A percentile compares a stretch with the other conserved stretches of the same genome.
Evolutionary conservation across 2,329 filamentous ascomycete genomes (phyloP).

Genomic region (Thelonectria discophora): DNA sequence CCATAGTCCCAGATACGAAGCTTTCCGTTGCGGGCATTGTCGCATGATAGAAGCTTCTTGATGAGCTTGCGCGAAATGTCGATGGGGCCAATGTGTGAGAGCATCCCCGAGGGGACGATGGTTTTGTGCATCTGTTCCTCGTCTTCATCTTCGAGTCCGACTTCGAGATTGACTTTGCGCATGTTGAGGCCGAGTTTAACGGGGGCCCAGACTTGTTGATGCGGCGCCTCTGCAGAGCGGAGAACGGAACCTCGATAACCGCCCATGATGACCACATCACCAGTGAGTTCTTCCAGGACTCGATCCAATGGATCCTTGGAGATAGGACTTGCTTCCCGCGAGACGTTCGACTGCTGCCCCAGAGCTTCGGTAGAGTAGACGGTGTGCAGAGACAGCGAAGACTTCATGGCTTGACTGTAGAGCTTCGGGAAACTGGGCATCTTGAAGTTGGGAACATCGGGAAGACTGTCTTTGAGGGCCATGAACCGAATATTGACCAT

Average conservation of each 20-base stretch:
- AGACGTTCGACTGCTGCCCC: constrained; percentile 37
- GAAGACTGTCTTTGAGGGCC: constrained; percentile 86
- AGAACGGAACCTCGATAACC: constrained; percentile 93
- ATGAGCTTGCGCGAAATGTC: constrained; percentile 87
- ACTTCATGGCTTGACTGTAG: constrained; percentile 45
- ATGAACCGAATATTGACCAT: constrained; percentile 91
- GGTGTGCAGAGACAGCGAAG: constrained; percentile 45
- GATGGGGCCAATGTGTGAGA: constrained; percentile 90
- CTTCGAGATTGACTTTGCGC: constrained; percentile 88
- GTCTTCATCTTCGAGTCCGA: constrained; percentile 82
- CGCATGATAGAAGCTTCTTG: constrained; percentile 76
- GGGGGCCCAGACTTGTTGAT: constrained; percentile 92
- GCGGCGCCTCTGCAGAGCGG: constrained; percentile 80
- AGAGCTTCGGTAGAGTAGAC: constrained; percentile 41
- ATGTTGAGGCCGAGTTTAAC: constrained; percentile 93
- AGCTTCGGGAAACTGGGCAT: constrained; percentile 70
- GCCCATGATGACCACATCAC: constrained; percentile 88
- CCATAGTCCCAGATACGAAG: constrained; percentile 89
- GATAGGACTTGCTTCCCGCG: constrained; percentile 24
- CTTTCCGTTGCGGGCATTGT: constrained; percentile 75
- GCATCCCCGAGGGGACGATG: constrained; percentile 87
- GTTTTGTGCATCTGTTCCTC: constrained; percentile 83
- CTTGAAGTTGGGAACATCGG: constrained; percentile 81
- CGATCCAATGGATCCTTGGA: constrained; percentile 55
- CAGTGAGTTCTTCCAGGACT: constrained; percentile 73